Evolutionary conservation across 225 moss, liverwort and hornwort species (phyloP), one percentile per base, ranked within the genome.

Genomic region (Sphagnum tenellum): DNA sequence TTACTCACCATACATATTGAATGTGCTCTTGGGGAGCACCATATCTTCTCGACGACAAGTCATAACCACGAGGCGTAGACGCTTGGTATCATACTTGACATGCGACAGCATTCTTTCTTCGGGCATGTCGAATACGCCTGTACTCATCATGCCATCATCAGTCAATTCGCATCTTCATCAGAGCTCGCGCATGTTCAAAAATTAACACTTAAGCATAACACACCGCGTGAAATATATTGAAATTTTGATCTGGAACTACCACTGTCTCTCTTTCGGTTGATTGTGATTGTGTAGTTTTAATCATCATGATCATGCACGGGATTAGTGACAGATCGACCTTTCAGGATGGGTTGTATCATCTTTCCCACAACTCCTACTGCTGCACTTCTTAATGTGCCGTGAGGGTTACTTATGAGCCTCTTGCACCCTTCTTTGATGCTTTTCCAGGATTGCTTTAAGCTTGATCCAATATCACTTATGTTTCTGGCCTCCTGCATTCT

Each of bases 31-130:
- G 60, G 71, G 79, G 45, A 70, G 71, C 44, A 70, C 55, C 69
- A 78, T 73, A 55, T 78, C 77, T 59, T 73, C 77, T 9, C 69
- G 62, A 6, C 69, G 70, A 57, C 73, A 78, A 8, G 77, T 73
- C 61, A 78, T 70, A n/a, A 62, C 61, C 3, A 78, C 64, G 10
- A 78, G 70, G 8, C 77, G 69, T 47, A 70, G 12, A 48, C 69
- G 64, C 63, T 78, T 62, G 44, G 12, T 12, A 44, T 78, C 77
- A 10, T 60, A 52, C 29, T 73, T 78, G n/a, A 70, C 73, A 47
- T 78, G 77, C 46, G 67, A 71, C n/a, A 77, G 72, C 66, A 68
- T 72, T 7, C 76, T 50, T 71, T 74, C 75, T 54, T 49, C 70
- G 3, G 79, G 71, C 74, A 75, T 71, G 5, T 67, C 64, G 44